Conservation (phyloP, 768 basidiomycete species). For the Lentinula sp. region DNA sequence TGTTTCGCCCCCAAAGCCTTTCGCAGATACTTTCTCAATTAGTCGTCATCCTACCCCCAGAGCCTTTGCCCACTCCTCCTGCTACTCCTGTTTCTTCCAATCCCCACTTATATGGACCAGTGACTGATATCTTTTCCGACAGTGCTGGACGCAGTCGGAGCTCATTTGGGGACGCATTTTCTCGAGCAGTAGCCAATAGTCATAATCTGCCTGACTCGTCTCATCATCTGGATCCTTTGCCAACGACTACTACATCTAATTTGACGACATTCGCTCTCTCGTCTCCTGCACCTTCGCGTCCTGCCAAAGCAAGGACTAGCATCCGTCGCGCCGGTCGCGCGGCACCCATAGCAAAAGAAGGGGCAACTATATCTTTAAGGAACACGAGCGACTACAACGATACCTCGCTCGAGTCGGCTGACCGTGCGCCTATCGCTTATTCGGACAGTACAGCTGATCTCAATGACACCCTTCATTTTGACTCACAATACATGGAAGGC, state of each 20-base stretch:
- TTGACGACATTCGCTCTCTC: neutral
- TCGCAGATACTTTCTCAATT: neutral
- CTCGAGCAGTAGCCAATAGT: neutral
- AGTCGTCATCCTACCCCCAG: constrained; percentile 1
- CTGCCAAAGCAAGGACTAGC: neutral
- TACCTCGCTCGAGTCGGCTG: neutral
- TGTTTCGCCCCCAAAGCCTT: neutral
- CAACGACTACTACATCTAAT: neutral
- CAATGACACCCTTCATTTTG: neutral
- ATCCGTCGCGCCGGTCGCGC: neutral
- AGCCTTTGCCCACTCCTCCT: neutral
- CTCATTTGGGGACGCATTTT: neutral
- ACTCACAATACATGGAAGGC: constrained; percentile 5
- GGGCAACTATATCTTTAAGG: neutral
- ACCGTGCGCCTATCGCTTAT: neutral
- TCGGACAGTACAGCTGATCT: neutral
- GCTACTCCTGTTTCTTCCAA: neutral
- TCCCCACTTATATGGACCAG: neutral
- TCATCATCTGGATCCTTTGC: neutral
- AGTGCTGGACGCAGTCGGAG: neutral
- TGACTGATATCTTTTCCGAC: neutral
- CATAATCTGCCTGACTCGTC: neutral
- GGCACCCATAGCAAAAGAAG: neutral
- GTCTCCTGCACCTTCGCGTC: neutral
- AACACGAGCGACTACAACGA: neutral